Percentiles rank a stretch among this genome's conserved stretches.
phyloP scores from a whole-genome alignment of 192 early-diverging fungal species.

The Backusella parvicylindrica region DNA sequence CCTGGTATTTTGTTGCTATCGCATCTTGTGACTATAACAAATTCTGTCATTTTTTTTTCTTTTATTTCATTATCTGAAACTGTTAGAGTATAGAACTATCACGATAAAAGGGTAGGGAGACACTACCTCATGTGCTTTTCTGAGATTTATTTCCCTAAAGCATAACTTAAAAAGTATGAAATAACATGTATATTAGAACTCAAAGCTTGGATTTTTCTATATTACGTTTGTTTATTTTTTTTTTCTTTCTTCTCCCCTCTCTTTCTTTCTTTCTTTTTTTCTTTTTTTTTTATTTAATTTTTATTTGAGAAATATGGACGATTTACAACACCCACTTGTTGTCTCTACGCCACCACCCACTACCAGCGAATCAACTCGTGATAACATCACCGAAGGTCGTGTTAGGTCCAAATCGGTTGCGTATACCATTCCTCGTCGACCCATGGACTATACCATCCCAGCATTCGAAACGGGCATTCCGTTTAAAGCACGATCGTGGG shows the following conservation, averaged over 20 bases:
- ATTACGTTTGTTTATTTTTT: neutral
- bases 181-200: neutral
- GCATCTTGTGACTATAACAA: neutral
- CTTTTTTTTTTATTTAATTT: neutral
- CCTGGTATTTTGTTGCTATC: neutral
- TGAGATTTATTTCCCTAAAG: neutral
- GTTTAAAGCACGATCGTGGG: constrained; percentile 48
- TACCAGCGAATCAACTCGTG: neutral
- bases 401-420: constrained; percentile 37
- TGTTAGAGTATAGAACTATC: neutral
- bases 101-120: neutral
- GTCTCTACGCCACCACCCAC: neutral
- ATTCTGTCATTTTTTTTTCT: neutral
- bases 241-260: neutral
- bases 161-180: neutral
- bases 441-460: constrained; percentile 4
- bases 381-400: constrained; percentile 1
- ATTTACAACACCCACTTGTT: constrained; percentile 7
- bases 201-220: neutral
- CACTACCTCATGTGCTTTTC: neutral
- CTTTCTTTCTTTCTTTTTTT: neutral
- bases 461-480: constrained; percentile 12
- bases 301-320: neutral
- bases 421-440: constrained; percentile 14
- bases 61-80: neutral